phyloP scores from a whole-genome alignment of 176 grass and related monocot genomes.

The Carex parvula region DNA sequence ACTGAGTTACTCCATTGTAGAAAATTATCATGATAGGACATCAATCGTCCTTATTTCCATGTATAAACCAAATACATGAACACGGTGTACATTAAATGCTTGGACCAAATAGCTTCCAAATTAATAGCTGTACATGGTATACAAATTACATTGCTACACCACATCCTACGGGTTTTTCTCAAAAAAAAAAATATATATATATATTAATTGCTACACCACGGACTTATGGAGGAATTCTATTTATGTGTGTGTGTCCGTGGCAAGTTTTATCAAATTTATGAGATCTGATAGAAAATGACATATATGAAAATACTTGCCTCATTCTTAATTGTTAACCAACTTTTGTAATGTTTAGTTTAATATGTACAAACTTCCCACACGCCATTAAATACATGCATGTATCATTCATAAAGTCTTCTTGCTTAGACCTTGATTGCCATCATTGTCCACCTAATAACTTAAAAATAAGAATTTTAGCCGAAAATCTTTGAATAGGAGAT shows the following conservation, averaged over 20 bases:
- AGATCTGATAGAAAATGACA: conserved; percentile 22
- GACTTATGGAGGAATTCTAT: neutral
- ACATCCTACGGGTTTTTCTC: no score
- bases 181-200: no score
- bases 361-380: conserved; percentile 16
- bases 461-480: neutral
- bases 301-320: neutral
- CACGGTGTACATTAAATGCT: neutral
- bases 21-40: neutral
- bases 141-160: neutral
- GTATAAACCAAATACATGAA: neutral
- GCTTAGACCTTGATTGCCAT: conserved; percentile 1
- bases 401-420: neutral
- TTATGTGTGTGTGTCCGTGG: neutral
- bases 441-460: conserved; percentile 7
- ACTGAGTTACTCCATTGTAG: neutral
- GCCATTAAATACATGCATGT: conserved; percentile 14
- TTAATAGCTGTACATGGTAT: neutral
- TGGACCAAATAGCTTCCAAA: no score
- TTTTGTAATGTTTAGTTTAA: conserved; percentile 17
- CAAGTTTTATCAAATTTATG: conserved; percentile 2
- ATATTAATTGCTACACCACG: neutral
- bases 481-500: neutral
- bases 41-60: neutral
- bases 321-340: conserved; percentile 11